These are phyloP conservation scores for Colletotrichum gloeosporioides DNA, from an alignment of 2,329 filamentous ascomycete genomes.

Conservation along the genomic window DNA sequence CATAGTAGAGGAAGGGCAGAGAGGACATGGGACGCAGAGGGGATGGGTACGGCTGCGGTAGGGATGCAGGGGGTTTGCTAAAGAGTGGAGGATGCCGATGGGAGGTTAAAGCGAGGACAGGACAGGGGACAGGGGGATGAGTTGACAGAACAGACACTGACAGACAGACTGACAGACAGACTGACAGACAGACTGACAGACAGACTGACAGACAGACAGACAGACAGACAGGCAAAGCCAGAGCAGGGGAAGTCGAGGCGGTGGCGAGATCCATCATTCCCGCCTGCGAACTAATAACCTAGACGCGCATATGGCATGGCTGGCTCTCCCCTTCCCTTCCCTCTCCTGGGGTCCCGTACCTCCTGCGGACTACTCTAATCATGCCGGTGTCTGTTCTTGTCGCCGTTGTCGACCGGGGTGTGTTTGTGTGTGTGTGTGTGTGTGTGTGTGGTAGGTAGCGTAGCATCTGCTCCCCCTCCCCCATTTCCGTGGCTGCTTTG, in stretches of 20 bases:
- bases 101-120: background rate
- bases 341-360: background rate
- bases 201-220: background rate
- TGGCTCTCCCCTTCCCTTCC: background rate
- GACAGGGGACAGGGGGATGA: background rate
- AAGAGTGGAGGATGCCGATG: background rate
- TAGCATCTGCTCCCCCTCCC: background rate
- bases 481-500: background rate
- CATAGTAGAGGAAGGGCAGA: background rate
- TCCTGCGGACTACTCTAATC: background rate
- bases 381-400: conserved; percentile 4
- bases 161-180: too few species aligned
- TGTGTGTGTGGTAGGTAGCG: background rate
- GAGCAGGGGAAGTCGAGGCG: background rate
- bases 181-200: background rate
- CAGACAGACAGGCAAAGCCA: background rate
- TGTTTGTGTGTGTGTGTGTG: background rate
- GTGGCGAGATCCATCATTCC: conserved; percentile 2
- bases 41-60: background rate
- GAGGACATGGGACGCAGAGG: background rate
- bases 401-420: background rate
- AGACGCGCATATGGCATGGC: background rate
- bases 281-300: background rate
- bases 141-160: background rate
- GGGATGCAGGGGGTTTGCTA: background rate